Conservation (phyloP, 345 rosid species). For the Cochlearia excelsa region DNA sequence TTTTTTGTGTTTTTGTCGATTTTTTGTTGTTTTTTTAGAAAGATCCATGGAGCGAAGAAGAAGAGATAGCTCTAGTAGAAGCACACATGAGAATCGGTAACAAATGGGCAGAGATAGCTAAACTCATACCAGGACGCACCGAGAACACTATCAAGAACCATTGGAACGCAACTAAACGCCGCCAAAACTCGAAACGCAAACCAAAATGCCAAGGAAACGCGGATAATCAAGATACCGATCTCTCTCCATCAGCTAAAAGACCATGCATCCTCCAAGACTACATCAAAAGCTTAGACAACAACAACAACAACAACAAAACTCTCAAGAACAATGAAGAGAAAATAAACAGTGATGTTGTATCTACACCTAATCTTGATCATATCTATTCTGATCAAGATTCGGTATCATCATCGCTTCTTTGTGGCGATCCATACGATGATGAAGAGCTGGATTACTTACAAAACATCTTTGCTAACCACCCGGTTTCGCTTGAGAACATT, state of each 20-base stretch:
- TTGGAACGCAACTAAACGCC: constrained; percentile 89
- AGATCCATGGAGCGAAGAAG: constrained; percentile 92
- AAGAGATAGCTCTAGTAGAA: constrained; percentile 65
- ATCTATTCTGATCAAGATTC: constrained; percentile 32
- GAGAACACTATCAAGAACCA: constrained; percentile 93
- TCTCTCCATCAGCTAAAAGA: constrained; percentile 35
- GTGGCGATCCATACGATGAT: constrained; percentile 50
- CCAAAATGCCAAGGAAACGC: constrained; percentile 39
- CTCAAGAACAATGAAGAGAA: constrained; percentile 23
- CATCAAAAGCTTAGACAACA: constrained; percentile 51
- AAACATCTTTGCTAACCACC: constrained; percentile 47
- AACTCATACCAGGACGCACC: constrained; percentile 73
- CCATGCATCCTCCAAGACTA: constrained; percentile 80
- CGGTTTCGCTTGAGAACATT: constrained; percentile 27
- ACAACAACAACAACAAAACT: constrained; percentile 16
- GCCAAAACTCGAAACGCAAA: constrained; percentile 71
- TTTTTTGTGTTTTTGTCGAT: background rate
- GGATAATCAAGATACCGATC: constrained; percentile 17
- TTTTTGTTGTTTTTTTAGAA: constrained; percentile 44
- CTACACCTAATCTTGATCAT: constrained; percentile 30
- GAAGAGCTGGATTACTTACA: constrained; percentile 71
- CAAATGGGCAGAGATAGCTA: constrained; percentile 95
- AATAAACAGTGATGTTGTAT: constrained; percentile 5
- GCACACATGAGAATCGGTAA: constrained; percentile 79
- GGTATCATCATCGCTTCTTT: constrained; percentile 34